Percentiles rank a stretch among this genome's conserved stretches.
Evolutionary conservation across 805 yeast species (phyloP).

Genomic region (Wickerhamomyces mucosus): DNA sequence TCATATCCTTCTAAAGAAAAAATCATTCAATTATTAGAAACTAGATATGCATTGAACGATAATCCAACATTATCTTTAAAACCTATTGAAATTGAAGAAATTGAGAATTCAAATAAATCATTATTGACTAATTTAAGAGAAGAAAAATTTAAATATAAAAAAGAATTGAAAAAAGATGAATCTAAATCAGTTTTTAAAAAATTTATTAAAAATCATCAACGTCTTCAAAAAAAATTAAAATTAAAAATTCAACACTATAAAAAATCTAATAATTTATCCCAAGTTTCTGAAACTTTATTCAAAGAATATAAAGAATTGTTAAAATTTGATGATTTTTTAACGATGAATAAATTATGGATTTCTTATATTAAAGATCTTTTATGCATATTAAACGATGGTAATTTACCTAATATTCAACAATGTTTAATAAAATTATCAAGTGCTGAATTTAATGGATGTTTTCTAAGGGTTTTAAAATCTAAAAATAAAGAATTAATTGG

Average conservation of each 20-base stretch:
- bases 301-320: slow-evolving; percentile 20
- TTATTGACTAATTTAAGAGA: slow-evolving; percentile 9
- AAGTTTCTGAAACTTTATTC: slow-evolving; percentile 12
- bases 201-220: slow-evolving; percentile 16
- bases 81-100: slow-evolving; percentile 26
- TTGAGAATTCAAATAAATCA: slow-evolving; percentile 14
- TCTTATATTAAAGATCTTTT: slow-evolving; percentile 52
- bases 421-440: slow-evolving; percentile 52
- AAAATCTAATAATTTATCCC: slow-evolving; percentile 1
- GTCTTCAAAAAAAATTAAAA: slow-evolving; percentile 17
- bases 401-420: slow-evolving; percentile 15
- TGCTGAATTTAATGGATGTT: slow-evolving; percentile 80
- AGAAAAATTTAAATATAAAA: slow-evolving; percentile 10
- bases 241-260: slow-evolving; percentile 13
- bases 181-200: slow-evolving; percentile 18
- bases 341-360: slow-evolving; percentile 65
- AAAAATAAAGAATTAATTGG: slow-evolving; percentile 51
- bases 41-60: slow-evolving; percentile 23
- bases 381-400: slow-evolving; percentile 18
- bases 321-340: slow-evolving; percentile 40
- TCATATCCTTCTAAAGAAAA: slow-evolving; percentile 10
- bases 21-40: slow-evolving; percentile 24
- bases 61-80: slow-evolving; percentile 20
- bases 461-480: slow-evolving; percentile 47
- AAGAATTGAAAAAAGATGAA: slow-evolving; percentile 22